Evolutionary conservation across 345 rosid genomes (phyloP), one percentile per base, ranked within the genome.

Genomic region (Gossypium raimondii): DNA sequence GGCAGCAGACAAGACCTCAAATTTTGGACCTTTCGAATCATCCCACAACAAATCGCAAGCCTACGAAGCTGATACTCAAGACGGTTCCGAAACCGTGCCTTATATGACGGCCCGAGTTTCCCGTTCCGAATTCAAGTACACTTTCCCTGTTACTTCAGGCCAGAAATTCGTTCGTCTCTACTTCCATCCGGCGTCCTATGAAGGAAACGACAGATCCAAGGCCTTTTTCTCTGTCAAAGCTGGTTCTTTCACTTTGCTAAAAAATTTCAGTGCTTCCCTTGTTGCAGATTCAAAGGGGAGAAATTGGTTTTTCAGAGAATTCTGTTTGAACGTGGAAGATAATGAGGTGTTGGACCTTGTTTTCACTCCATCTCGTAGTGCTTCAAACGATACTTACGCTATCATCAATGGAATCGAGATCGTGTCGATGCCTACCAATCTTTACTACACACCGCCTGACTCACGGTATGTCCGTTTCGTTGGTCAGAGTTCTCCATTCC

Each of bases 241-340:
- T 20, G 41, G 71, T 47, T 67, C 56, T 67, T 47, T 67, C 71
- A 67, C 71, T 67, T 67, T 67, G 51, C 41, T 67, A n/a, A 45
- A 47, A 48, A 22, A 47, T 67, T 67, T 67, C 71, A 67, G 56
- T 45, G 56, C 71, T 45, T 67, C 3, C 4, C 41, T 67, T 47
- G 56, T 67, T 47, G 71, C 71, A 47, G 2, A 24, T 12, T 67
- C 70, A 67, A 11, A 20, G 0, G 38, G 18, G 13, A 13, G 0
- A 12, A 25, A 25, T 0, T 22, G 7, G 14, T 22, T 67, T 47
- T 1, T 13, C 8, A 67, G 56, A 47, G 41, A 67, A 47, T 67
- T 67, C 56, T 47, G 71, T 16, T 67, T 67, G 71, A 67, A 22
- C 17, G 4, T 47, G 27, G 56, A 24, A 67, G 56, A 47, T 2